Conservation (phyloP, 208 protist species). For the Blechomonas ayalai region DNA sequence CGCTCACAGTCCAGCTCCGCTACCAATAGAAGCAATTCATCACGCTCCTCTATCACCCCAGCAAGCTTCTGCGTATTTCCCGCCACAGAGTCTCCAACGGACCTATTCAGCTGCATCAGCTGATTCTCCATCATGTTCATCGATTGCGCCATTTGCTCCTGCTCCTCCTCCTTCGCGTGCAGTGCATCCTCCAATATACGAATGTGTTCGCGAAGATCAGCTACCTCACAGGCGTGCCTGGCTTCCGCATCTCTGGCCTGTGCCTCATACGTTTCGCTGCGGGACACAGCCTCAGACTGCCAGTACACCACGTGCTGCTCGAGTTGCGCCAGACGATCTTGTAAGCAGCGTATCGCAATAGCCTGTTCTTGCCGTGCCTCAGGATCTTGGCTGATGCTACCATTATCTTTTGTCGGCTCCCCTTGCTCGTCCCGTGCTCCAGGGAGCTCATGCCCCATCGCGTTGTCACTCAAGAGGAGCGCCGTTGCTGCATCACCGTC, state of each 20-base stretch:
- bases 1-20: slow-evolving; percentile 43
- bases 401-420: no score
- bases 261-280: no score
- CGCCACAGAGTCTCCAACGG: not conserved
- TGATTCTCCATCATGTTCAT: slow-evolving; percentile 67
- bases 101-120: slow-evolving; percentile 10
- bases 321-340: no score
- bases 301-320: no score
- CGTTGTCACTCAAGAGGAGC: not conserved
- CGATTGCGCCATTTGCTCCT: slow-evolving; percentile 39
- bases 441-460: no score
- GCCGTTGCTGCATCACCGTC: not conserved
- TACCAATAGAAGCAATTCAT: slow-evolving; percentile 46
- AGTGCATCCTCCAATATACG: slow-evolving; percentile 58
- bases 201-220: slow-evolving; percentile 32
- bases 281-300: no score
- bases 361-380: no score
- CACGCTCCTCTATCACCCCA: slow-evolving; percentile 25
- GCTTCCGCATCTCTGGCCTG: not conserved
- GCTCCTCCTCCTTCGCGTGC: slow-evolving; percentile 55
- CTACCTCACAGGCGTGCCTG: slow-evolving; percentile 4
- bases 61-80: slow-evolving; percentile 6
- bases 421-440: no score
- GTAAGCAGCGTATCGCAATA: no score
- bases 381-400: no score